Evolutionary conservation across 768 basidiomycete genomes (phyloP).

Genomic region (Lactarius deliciosus): DNA sequence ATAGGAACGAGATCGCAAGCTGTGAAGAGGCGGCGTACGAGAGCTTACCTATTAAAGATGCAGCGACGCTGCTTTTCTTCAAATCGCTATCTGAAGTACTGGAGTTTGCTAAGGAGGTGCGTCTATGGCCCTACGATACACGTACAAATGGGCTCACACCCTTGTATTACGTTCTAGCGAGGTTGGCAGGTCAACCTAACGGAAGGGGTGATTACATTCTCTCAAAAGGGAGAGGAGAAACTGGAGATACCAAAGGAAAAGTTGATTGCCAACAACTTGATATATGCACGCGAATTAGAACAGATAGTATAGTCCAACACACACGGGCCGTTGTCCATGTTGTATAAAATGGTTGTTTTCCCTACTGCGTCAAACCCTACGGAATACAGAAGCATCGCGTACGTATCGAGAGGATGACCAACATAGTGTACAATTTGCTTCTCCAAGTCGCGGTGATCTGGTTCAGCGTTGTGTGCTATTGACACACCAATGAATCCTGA

Average conservation of each 20-base stretch:
- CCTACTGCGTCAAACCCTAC: background rate
- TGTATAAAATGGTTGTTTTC: constrained; percentile 19
- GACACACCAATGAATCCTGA: background rate
- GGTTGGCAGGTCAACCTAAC: constrained; percentile 82
- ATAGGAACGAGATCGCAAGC: constrained; percentile 93
- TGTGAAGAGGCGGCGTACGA: constrained; percentile 95
- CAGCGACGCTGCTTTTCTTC: constrained; percentile 90
- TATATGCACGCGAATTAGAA: constrained; percentile 85
- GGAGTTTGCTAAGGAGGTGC: constrained; percentile 77
- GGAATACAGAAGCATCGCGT: too few species aligned
- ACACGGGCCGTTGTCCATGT: background rate
- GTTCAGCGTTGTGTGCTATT: background rate
- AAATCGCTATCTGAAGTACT: constrained; percentile 75
- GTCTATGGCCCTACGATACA: constrained; percentile 28
- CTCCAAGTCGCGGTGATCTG: background rate
- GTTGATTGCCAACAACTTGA: constrained; percentile 72
- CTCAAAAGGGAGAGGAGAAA: constrained; percentile 77
- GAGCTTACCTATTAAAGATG: constrained; percentile 86
- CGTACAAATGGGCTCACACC: background rate
- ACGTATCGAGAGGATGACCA: background rate
- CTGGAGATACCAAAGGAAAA: constrained; percentile 84
- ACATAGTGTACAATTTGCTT: background rate
- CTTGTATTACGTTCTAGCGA: constrained; percentile 48
- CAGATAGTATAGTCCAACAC: constrained; percentile 68
- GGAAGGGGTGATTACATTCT: constrained; percentile 69